These are phyloP conservation scores for Apophysomyces ossiformis DNA, from an alignment of 371 early-diverging fungal genomes.

Conservation along the genomic window DNA sequence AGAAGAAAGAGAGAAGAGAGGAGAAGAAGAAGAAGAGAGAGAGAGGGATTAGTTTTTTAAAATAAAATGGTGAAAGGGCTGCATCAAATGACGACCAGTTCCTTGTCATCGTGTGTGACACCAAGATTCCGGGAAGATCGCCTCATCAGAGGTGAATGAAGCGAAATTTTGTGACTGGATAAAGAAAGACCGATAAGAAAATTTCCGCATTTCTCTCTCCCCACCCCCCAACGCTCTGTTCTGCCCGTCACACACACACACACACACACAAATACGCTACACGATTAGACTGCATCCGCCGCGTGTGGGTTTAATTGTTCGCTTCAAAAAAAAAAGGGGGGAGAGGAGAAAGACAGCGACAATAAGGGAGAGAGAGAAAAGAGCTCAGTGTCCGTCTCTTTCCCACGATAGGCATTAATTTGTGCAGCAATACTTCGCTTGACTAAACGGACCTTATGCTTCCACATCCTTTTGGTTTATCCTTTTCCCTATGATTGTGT, in stretches of 20 bases:
- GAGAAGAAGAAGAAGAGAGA: constrained; percentile 17
- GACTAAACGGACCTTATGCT: too few species aligned
- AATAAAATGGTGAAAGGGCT: constrained; percentile 31
- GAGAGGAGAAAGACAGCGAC: too few species aligned
- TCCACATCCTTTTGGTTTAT: too few species aligned
- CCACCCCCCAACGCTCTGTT: neutral
- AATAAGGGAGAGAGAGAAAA: neutral
- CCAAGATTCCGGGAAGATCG: constrained; percentile 31
- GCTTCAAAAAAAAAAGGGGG: too few species aligned
- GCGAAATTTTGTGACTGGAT: constrained; percentile 7
- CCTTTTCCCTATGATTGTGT: neutral
- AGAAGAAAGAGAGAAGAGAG: constrained; percentile 15
- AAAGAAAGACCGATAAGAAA: neutral
- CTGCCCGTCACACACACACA: neutral
- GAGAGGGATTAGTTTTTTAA: constrained; percentile 11
- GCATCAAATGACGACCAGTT: constrained; percentile 46
- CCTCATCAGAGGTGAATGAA: neutral
- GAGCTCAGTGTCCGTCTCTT: neutral
- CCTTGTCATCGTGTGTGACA: constrained; percentile 44
- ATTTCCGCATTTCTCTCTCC: neutral
- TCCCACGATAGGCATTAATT: neutral
- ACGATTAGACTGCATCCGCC: too few species aligned
- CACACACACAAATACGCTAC: too few species aligned
- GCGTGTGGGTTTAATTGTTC: too few species aligned
- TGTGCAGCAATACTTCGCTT: neutral